These are phyloP conservation scores for Trichoderma koningiopsis DNA, from an alignment of 2,329 filamentous ascomycete species.

Conservation along the genomic window DNA sequence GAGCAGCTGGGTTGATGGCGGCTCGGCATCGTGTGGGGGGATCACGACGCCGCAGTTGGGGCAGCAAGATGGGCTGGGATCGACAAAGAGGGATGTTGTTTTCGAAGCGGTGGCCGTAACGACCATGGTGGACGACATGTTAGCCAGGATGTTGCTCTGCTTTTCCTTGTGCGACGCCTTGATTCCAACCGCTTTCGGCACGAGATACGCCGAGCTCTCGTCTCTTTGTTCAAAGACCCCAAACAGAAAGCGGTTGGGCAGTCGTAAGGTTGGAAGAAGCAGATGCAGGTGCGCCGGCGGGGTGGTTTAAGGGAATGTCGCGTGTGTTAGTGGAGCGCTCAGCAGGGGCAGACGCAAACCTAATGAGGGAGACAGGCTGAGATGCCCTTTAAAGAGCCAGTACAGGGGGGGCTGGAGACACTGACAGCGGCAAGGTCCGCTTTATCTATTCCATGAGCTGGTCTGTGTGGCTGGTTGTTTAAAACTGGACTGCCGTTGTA, in stretches of 20 bases:
- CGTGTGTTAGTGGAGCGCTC: slow-evolving; percentile 19
- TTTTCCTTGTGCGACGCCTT: background rate
- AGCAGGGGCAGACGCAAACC: background rate
- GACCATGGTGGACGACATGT: slow-evolving; percentile 39
- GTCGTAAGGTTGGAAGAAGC: background rate
- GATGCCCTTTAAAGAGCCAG: background rate
- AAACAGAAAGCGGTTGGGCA: background rate
- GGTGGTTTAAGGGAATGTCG: slow-evolving; percentile 19
- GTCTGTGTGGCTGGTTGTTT: slow-evolving; percentile 8
- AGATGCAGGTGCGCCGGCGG: slow-evolving; percentile 4
- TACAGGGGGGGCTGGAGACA: slow-evolving; percentile 1
- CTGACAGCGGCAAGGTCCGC: slow-evolving; percentile 23
- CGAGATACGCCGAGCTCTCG: background rate
- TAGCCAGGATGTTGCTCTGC: background rate
- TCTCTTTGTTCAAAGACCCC: background rate
- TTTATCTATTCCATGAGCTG: slow-evolving; percentile 5
- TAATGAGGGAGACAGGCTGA: background rate
- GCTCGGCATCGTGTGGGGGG: slow-evolving; percentile 35
- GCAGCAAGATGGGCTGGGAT: slow-evolving; percentile 45
- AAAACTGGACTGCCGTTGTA: background rate
- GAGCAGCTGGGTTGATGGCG: slow-evolving; percentile 48
- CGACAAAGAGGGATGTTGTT: slow-evolving; percentile 31
- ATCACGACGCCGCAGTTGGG: slow-evolving; percentile 53
- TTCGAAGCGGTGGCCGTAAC: slow-evolving; percentile 28
- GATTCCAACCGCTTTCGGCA: background rate